phyloP scores from a whole-genome alignment of 2,329 filamentous ascomycete genomes.

The Epichloe sibirici region DNA sequence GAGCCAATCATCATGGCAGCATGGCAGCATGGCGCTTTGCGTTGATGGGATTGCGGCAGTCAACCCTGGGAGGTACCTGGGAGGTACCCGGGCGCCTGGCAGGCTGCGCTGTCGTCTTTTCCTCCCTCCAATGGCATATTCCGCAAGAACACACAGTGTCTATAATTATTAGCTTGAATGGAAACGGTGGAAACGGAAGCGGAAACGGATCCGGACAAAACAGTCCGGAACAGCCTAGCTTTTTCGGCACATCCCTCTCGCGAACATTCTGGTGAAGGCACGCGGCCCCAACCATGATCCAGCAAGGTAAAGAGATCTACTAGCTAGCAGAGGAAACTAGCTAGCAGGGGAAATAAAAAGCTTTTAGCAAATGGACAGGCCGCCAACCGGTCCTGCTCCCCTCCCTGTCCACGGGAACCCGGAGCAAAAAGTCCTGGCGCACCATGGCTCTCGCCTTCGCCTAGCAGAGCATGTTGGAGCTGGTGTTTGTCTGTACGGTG shows the following conservation, averaged over 20 bases:
- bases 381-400: background rate
- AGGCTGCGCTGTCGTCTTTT: too few species aligned
- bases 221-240: background rate
- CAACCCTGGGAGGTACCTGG: too few species aligned
- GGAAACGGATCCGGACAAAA: background rate
- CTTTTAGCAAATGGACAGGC: too few species aligned
- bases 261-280: background rate
- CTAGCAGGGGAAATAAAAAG: too few species aligned
- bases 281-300: background rate
- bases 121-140: too few species aligned
- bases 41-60: too few species aligned
- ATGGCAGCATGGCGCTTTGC: background rate
- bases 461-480: background rate
- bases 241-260: background rate
- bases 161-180: background rate
- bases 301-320: too few species aligned
- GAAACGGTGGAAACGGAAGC: background rate
- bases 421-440: conserved; percentile 1
- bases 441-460: too few species aligned
- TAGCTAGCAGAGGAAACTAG: too few species aligned
- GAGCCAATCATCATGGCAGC: background rate
- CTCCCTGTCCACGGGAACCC: background rate
- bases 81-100: too few species aligned
- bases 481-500: too few species aligned
- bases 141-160: background rate